Base-by-base conservation (phyloP, 2,329 filamentous ascomycete species). In the Aureobasidium sp. region DNA sequence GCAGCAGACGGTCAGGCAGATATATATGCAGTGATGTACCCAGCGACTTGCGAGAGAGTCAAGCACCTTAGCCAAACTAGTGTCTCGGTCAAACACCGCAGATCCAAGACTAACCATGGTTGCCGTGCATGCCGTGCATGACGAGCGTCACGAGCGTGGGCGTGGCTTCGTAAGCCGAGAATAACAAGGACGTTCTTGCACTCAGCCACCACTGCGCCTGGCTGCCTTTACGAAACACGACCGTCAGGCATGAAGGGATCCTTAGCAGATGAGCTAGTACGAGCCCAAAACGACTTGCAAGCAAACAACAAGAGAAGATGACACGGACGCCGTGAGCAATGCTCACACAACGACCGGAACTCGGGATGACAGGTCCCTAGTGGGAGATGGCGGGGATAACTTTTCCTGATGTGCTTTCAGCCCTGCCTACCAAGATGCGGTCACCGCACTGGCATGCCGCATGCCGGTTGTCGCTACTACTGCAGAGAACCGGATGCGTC, bases 21-120 rank as follows among this genome's bases (percentile, higher is more conserved):
- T 37, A 51, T 40, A 50, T 51, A 51, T 51, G 35, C 24, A 51
- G 14, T 22, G 27, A 51, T 51, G 47, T 49, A 49, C 34, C 29
- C 32, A 16, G 30, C n/a, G 35, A 39, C 12, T n/a, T 39, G 32
- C 32, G 30, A n/a, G 45, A 39, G 34, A 49, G 34, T 48, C 44
- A 50, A 50, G 24, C 17, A 39, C 34, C 24, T 17, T 35, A 29
- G 21, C 21, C 39, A 40, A 17, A 32, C 27, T 51, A 34, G 37
- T 41, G 37, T 38, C 35, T 51, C 48, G 48, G 48, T 41, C 48
- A 51, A 51, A 51, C 19, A 38, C 19, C 29, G 35, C 25, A 41
- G 48, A 41, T 51, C 48, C 37, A 8, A 51, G 6, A 34, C 37
- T 19, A 21, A 39, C 10, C n/a, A 22, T 45, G 17, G 16, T 22